phyloP scores from a whole-genome alignment of 768 basidiomycete species.

The Strobilomyces dryophilus region DNA sequence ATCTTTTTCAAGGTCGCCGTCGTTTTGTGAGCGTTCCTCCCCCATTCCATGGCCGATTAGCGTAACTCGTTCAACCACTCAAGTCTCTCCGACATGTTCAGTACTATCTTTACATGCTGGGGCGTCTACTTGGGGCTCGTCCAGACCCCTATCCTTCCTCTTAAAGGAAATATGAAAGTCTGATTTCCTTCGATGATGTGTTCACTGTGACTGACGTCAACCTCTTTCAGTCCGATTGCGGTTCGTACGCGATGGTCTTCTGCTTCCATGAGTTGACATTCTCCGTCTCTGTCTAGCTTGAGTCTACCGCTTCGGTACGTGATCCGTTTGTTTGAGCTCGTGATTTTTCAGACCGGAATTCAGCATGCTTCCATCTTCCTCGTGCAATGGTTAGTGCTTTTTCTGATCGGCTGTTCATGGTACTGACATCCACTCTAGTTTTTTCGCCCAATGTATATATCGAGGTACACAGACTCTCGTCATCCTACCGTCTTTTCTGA shows the following conservation, averaged over 20 bases:
- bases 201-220: neutral
- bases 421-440: constrained; percentile 4
- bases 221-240: constrained; percentile 7
- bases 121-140: constrained; percentile 8
- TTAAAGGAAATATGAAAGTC: constrained; percentile 7
- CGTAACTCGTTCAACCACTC: neutral
- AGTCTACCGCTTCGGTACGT: constrained; percentile 15
- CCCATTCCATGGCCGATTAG: neutral
- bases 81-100: constrained; percentile 14
- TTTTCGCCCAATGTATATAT: constrained; percentile 11
- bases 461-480: neutral
- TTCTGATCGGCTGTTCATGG: neutral
- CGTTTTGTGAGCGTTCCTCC: constrained; percentile 1
- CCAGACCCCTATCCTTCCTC: neutral
- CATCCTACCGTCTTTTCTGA: neutral
- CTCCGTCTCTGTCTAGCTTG: neutral
- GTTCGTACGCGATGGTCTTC: neutral
- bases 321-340: neutral
- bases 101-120: constrained; percentile 7
- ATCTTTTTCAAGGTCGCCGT: neutral
- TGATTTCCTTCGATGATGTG: neutral
- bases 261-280: neutral
- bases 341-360: neutral
- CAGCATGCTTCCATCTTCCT: constrained; percentile 8
- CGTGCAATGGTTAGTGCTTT: constrained; percentile 10